Percentiles rank a stretch among this genome's conserved stretches.
Evolutionary conservation across 208 protist genomes (phyloP).

Genomic region (Trypanosoma melophagium): DNA sequence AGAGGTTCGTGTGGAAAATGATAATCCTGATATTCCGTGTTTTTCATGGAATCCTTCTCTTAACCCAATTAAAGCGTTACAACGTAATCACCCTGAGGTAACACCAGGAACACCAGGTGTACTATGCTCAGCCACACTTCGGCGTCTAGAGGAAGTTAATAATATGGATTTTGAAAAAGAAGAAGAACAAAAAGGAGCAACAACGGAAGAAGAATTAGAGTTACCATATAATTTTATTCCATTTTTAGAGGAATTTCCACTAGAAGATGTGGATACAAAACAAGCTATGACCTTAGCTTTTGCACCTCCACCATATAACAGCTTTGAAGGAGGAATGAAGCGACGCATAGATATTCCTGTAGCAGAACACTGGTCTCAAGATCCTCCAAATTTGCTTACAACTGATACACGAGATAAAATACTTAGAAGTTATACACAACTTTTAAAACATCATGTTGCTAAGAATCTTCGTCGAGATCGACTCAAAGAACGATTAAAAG

Average conservation of each 20-base stretch:
- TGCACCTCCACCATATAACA: slow-evolving; percentile 97
- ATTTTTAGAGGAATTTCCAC: slow-evolving; percentile 77
- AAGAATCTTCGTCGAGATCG: slow-evolving; percentile 95
- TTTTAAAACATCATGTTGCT: slow-evolving; percentile 99
- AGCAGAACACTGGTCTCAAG: slow-evolving; percentile 98
- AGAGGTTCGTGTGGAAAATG: slow-evolving; percentile 91
- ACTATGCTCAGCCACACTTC: slow-evolving; percentile 43
- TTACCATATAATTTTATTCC: slow-evolving; percentile 80
- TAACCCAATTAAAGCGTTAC: slow-evolving; percentile 95
- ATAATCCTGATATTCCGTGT: slow-evolving; percentile 97
- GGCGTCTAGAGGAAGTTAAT: slow-evolving; percentile 20
- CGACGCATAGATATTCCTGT: slow-evolving; percentile 98
- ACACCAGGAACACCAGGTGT: slow-evolving; percentile 28
- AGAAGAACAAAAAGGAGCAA: slow-evolving; percentile 31
- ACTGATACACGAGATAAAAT: slow-evolving; percentile 89
- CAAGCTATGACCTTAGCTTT: slow-evolving; percentile 96
- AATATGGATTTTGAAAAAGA: slow-evolving; percentile 17
- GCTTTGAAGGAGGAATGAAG: slow-evolving; percentile 93
- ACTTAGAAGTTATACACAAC: slow-evolving; percentile 99
- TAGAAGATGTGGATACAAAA: slow-evolving; percentile 93
- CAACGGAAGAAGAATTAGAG: slow-evolving; percentile 11
- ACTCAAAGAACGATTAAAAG: slow-evolving; percentile 43
- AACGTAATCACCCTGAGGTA: slow-evolving; percentile 43
- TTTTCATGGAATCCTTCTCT: slow-evolving; percentile 99
- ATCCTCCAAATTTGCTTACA: slow-evolving; percentile 86